phyloP scores from a whole-genome alignment of 305 asterid genomes.

The Caryopteris hybrid region DNA sequence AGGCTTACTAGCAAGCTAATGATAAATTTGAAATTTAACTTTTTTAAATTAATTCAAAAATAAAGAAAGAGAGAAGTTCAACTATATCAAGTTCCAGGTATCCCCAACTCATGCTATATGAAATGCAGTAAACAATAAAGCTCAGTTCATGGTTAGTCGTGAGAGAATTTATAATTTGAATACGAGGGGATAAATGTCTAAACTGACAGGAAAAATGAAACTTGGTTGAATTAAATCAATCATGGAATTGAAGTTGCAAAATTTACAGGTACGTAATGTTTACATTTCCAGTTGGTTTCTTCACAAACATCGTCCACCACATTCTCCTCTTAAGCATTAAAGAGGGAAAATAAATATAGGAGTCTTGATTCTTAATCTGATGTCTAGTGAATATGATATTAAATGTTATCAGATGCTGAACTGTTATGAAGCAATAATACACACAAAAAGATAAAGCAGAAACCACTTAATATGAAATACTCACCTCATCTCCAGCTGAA shows the following conservation, averaged over 20 bases:
- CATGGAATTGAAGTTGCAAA: not conserved
- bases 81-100: not conserved
- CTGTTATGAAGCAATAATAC: not conserved
- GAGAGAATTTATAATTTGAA: not conserved
- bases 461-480: constrained; percentile 18
- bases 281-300: not conserved
- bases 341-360: not conserved
- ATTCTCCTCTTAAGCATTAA: not conserved
- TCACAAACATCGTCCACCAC: not conserved
- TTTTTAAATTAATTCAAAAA: not conserved
- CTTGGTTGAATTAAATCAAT: not conserved
- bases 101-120: not conserved
- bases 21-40: not conserved
- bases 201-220: not conserved
- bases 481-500: constrained; percentile 94
- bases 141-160: not conserved
- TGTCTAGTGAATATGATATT: not conserved
- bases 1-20: not conserved
- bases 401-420: not conserved
- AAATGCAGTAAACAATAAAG: not conserved
- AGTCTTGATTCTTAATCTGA: not conserved
- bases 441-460: not conserved
- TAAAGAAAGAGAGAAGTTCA: not conserved
- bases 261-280: not conserved
- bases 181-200: not conserved